Base-by-base conservation (phyloP, 192 early-diverging fungal species). In the Neocallimastix lanati region DNA sequence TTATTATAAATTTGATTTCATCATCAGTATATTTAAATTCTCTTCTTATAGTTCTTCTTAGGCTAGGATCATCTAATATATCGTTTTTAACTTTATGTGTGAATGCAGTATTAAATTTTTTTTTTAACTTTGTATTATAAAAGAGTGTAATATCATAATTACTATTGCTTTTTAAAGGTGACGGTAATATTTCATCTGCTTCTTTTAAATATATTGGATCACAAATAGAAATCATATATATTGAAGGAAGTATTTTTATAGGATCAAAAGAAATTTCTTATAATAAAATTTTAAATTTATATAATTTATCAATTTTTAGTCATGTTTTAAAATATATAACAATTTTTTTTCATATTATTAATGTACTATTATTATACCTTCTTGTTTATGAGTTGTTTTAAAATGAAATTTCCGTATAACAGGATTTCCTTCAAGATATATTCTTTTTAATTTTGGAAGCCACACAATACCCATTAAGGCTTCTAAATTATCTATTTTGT, bases 381-480 rank as follows among this genome's bases (percentile, higher is more conserved):
- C 2, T 29, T 78, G 27, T 77, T 79, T 27, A 37, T 7, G 13
- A 27, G 21, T 80, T 28, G 77, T 28, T 36, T 76, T 81, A 29
- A 76, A 81, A 9, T n/a, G 33, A 78, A 21, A 37, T 37, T 78
- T 78, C n/a, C 50, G 25, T 81, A 88, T 82, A 25, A 87, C 79
- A 4, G 88, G 86, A 58, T 90, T 90, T 28, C 86, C 87, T 78
- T 86, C 86, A 76, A 90, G 29, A 78, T 79, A 86, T n/a, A 90
- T 80, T 28, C 80, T 76, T 78, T 80, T 28, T 28, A 90, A 50
- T 18, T 33, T 78, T 13, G 84, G 85, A 13, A 90, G 80, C 78
- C 81, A 85, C 4, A 87, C 81, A 25, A 88, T 38, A 2, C 86
- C 86, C 40, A 88, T 76, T 16, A 90, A 77, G 28, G 81, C 84